A percentile compares a stretch with the other conserved stretches of the same genome.
Evolutionary conservation across 2,329 filamentous ascomycete species (phyloP).

Genomic region (Fusarium sp.): DNA sequence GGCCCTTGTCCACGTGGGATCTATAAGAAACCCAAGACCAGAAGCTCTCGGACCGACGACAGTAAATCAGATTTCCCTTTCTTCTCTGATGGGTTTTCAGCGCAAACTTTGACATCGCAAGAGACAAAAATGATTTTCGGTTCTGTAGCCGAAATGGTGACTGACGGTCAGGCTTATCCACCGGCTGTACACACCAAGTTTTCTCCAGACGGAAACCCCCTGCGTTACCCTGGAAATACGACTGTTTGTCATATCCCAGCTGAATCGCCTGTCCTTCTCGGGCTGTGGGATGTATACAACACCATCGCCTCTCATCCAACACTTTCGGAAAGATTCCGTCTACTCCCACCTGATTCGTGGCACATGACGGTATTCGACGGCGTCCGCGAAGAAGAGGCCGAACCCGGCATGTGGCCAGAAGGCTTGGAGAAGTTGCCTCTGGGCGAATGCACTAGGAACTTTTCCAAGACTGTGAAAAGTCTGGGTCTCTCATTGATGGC

Average conservation of each 20-base stretch:
- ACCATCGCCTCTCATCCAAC: neutral
- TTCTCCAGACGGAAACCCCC: neutral
- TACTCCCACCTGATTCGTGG: neutral
- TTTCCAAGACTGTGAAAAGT: neutral
- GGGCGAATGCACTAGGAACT: neutral
- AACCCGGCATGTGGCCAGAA: neutral
- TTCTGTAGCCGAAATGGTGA: too few relatives aligned
- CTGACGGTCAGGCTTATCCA: neutral
- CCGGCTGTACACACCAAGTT: neutral
- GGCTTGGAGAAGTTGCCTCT: neutral
- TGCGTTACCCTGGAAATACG: neutral
- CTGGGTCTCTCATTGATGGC: neutral
- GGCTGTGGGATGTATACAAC: neutral
- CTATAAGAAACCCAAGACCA: neutral
- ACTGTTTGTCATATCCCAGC: neutral
- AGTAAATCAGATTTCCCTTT: too few relatives aligned
- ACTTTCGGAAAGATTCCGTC: neutral
- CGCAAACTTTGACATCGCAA: neutral
- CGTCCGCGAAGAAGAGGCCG: neutral
- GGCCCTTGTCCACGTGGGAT: neutral
- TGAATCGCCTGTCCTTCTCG: neutral
- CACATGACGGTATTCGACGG: neutral
- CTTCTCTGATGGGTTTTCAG: neutral
- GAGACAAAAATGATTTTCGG: neutral
- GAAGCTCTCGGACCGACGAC: neutral